Conservation (phyloP, 768 basidiomycete species). For the Rhodotorula sphaerocarpa region DNA sequence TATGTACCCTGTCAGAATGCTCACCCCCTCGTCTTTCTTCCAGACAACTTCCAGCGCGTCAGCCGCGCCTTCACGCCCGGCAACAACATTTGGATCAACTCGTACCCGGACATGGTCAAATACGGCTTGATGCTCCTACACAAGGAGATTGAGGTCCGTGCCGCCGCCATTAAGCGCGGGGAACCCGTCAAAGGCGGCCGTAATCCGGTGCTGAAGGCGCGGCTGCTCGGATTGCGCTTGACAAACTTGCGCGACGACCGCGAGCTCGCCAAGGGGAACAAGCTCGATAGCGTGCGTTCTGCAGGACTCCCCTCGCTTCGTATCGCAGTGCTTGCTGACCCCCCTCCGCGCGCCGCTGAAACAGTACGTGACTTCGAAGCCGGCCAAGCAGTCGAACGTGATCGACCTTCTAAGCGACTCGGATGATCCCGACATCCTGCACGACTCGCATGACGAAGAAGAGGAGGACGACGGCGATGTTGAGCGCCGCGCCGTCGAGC, state of each 20-base stretch:
- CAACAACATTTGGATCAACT: slow-evolving; percentile 53
- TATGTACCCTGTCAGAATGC: not conserved
- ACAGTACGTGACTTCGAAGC: not conserved
- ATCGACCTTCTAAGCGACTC: slow-evolving; percentile 10
- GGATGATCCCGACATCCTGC: not conserved
- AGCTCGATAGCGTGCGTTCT: slow-evolving; percentile 23
- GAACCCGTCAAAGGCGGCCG: slow-evolving; percentile 26
- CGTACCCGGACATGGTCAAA: slow-evolving; percentile 71
- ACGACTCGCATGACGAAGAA: slow-evolving; percentile 1
- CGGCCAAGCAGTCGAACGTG: not conserved
- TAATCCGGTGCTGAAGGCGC: slow-evolving; percentile 51
- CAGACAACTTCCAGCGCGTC: slow-evolving; percentile 76
- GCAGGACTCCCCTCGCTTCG: not conserved
- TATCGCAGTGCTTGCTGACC: not conserved
- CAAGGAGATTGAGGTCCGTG: slow-evolving; percentile 57
- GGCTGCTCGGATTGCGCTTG: slow-evolving; percentile 78
- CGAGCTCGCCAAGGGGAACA: slow-evolving; percentile 18
- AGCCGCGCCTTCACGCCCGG: slow-evolving; percentile 74
- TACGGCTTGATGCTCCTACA: slow-evolving; percentile 73
- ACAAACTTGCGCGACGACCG: slow-evolving; percentile 74
- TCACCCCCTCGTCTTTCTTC: not conserved
- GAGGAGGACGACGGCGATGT: slow-evolving; percentile 7
- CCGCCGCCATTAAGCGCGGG: slow-evolving; percentile 4
- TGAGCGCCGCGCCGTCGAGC: slow-evolving; percentile 8
- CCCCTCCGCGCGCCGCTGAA: not conserved